Evolutionary conservation across 495 filamentous ascomycete genomes (phyloP).

Genomic region (Talaromyces stipitatus): DNA sequence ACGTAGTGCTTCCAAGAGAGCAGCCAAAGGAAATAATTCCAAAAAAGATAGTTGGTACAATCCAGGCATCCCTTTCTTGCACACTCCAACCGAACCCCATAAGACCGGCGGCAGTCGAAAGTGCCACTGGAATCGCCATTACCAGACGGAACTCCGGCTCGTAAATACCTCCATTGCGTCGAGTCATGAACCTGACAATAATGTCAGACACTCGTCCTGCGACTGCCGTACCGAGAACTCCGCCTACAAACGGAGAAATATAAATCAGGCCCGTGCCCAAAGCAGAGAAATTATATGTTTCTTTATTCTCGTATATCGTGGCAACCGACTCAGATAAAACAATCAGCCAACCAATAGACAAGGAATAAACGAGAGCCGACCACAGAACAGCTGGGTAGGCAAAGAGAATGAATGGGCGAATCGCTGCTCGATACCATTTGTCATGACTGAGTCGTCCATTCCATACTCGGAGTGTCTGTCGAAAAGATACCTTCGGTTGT

Average conservation of each 20-base stretch:
- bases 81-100: slow-evolving; percentile 95
- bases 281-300: slow-evolving; percentile 69
- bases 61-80: slow-evolving; percentile 65
- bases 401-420: slow-evolving; percentile 78
- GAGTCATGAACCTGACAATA: slow-evolving; percentile 69
- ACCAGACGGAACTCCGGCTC: slow-evolving; percentile 93
- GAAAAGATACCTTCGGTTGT: slow-evolving; percentile 57
- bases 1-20: slow-evolving; percentile 83
- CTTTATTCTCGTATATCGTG: slow-evolving; percentile 59
- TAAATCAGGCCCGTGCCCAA: slow-evolving; percentile 82
- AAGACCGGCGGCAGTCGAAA: slow-evolving; percentile 76
- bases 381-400: slow-evolving; percentile 86
- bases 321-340: slow-evolving; percentile 85
- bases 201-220: slow-evolving; percentile 85
- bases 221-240: slow-evolving; percentile 80
- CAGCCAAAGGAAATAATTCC: slow-evolving; percentile 91
- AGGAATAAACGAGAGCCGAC: slow-evolving; percentile 78
- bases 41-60: slow-evolving; percentile 90
- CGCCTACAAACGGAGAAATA: slow-evolving; percentile 82
- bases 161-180: slow-evolving; percentile 85
- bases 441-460: slow-evolving; percentile 72
- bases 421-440: slow-evolving; percentile 66
- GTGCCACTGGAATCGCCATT: slow-evolving; percentile 76
- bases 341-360: slow-evolving; percentile 93
- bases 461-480: slow-evolving; percentile 62